phyloP scores from a whole-genome alignment of 345 rosid genomes.

The Moricandia arvensis region DNA sequence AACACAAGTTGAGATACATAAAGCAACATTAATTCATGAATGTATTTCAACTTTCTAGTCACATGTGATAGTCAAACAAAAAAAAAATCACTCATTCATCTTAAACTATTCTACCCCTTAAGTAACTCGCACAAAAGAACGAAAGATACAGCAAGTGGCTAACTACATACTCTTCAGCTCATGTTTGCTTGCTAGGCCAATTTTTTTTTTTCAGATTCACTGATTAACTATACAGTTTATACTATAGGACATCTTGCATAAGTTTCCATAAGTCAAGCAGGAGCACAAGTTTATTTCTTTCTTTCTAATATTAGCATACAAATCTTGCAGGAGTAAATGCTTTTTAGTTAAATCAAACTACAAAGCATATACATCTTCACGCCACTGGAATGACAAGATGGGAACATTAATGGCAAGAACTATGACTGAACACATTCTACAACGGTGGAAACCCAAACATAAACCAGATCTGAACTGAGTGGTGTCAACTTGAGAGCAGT shows the following conservation, averaged over 20 bases:
- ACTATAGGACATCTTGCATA: constrained; percentile 23
- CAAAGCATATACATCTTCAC: constrained; percentile 1
- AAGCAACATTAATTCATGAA: background rate
- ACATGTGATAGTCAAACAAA: background rate
- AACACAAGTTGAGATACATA: background rate
- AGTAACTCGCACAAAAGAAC: constrained; percentile 1
- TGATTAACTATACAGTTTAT: background rate
- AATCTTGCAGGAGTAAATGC: background rate
- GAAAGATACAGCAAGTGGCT: background rate
- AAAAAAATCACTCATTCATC: background rate
- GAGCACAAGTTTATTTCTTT: background rate
- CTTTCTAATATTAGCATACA: background rate
- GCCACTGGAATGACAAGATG: background rate
- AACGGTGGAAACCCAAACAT: background rate
- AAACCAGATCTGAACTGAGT: constrained; percentile 23
- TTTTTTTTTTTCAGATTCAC: constrained; percentile 16
- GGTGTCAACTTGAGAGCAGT: background rate
- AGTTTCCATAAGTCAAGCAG: background rate
- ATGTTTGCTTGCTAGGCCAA: background rate
- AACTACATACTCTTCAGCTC: background rate
- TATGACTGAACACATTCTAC: background rate
- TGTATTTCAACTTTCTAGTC: background rate
- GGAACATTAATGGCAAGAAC: constrained; percentile 5
- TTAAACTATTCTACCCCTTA: background rate
- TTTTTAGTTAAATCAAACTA: background rate